Evolutionary conservation across 768 basidiomycete genomes (phyloP), one percentile per base, ranked within the genome.

Genomic region (Lactifluus subvellereus): DNA sequence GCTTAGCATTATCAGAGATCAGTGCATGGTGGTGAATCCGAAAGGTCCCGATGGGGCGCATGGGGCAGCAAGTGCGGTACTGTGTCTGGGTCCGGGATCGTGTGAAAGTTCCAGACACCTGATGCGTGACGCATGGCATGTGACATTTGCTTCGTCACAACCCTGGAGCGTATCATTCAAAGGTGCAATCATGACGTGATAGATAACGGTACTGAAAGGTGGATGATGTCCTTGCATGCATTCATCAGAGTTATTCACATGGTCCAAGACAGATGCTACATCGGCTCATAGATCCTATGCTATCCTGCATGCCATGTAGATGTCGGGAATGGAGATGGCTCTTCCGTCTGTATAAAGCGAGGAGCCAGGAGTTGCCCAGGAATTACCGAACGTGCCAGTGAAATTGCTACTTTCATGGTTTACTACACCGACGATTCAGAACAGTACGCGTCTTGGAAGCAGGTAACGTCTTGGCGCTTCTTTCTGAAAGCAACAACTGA

Each of bases 391-490:
- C 14, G 32, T n/a, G n/a, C n/a, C n/a, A n/a, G n/a, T 51, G 32
- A 33, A 27, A 27, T 5, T 33, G 8, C 32, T 33, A 32, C 18
- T 20, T 40, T 52, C 14, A 64, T 64, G 62, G 52, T 20, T 59
- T 64, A 59, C 43, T 64, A 22, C 52, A 4, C 38, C 1, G 45
- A 58, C 3, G 62, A 64, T 50, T 64, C 62, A 13, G 57, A 59
- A 45, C 57, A 64, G 47, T 43, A n/a, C 53, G 40, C 6, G 20
- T 54, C 53, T 20, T 64, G 62, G 62, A 49, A 54, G 33, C 43
- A 54, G 62, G 62, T 64, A n/a, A 48, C 27, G 4, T 13, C 11
- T 2, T 27, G 2, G 30, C 38, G 9, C 8, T 10, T 42, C 27
- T 48, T n/a, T 22, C 9, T 8, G 10, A 2, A 4, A 30, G 52